Conservation (phyloP, 192 early-diverging fungal species). For the Backusella tarrabulga region DNA sequence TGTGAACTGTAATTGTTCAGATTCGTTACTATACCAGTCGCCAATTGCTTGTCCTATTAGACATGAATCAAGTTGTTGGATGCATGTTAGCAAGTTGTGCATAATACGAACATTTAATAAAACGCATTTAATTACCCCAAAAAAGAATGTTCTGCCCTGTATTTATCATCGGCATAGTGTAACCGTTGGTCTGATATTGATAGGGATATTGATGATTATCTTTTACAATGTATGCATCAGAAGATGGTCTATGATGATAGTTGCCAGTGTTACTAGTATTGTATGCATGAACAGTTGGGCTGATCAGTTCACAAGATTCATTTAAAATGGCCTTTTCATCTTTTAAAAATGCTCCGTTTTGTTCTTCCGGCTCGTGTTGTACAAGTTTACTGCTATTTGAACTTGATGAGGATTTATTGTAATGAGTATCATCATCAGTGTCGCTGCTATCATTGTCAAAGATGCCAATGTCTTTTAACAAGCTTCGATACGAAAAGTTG, state of each 20-base stretch:
- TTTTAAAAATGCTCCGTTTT: slow-evolving; percentile 1
- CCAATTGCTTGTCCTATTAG: slow-evolving; percentile 38
- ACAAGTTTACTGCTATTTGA: not conserved
- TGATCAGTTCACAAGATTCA: not conserved
- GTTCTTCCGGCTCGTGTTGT: not conserved
- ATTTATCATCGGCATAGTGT: not conserved
- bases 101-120: not conserved
- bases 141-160: not conserved
- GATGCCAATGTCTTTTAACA: slow-evolving; percentile 18
- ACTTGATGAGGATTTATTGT: not conserved
- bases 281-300: not conserved
- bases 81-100: not conserved
- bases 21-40: slow-evolving; percentile 42
- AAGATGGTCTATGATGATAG: not conserved
- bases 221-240: not conserved
- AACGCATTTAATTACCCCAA: slow-evolving; percentile 17
- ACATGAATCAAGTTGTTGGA: not conserved
- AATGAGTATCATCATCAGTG: not conserved
- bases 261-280: not conserved
- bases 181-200: not conserved
- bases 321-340: slow-evolving; percentile 2
- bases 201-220: not conserved
- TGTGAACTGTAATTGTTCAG: slow-evolving; percentile 44
- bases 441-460: not conserved
- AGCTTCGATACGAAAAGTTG: not conserved